Percentiles rank a stretch among this genome's conserved stretches.
Evolutionary conservation across 1,284 basidiomycete species (phyloP).

Genomic region (Cronartium quercuum): DNA sequence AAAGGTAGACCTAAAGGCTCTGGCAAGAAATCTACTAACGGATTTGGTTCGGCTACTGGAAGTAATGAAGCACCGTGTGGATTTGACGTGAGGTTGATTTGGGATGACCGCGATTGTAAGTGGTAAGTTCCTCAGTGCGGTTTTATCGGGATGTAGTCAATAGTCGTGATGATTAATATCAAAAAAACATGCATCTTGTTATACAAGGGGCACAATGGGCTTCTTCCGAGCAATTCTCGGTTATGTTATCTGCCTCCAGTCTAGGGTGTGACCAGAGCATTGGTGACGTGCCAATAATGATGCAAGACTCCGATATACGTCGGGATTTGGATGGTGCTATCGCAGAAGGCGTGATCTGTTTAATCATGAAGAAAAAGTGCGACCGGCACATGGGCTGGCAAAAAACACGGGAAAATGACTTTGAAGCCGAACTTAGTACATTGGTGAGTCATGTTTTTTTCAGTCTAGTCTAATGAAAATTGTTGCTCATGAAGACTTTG

Average conservation of each 20-base stretch:
- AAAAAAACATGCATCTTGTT: not conserved
- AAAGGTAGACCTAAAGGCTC: constrained; percentile 25
- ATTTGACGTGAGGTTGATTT: constrained; percentile 34
- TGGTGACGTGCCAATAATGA: not conserved
- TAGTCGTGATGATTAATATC: too few species aligned
- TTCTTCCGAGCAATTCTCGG: constrained; percentile 11
- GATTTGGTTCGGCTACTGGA: constrained; percentile 14
- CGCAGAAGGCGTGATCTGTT: constrained; percentile 34
- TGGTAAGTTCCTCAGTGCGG: not conserved
- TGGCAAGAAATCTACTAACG: constrained; percentile 9
- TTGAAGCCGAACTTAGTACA: constrained; percentile 29
- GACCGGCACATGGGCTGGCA: constrained; percentile 37
- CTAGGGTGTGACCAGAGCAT: not conserved
- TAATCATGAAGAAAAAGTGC: constrained; percentile 34
- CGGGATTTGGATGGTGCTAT: constrained; percentile 5
- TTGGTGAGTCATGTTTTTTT: not conserved
- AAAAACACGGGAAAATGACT: constrained; percentile 34
- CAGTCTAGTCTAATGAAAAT: not conserved
- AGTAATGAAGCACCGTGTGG: constrained; percentile 36
- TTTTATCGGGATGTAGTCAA: too few species aligned
- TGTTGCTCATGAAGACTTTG: not conserved
- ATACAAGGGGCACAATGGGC: constrained; percentile 23
- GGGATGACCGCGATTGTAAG: constrained; percentile 38
- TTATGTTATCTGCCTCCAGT: not conserved
- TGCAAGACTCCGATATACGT: not conserved